A percentile compares a stretch with the other conserved stretches of the same genome.
Evolutionary conservation across 805 yeast genomes (phyloP).

Genomic region (Spathaspora gorwiae): DNA sequence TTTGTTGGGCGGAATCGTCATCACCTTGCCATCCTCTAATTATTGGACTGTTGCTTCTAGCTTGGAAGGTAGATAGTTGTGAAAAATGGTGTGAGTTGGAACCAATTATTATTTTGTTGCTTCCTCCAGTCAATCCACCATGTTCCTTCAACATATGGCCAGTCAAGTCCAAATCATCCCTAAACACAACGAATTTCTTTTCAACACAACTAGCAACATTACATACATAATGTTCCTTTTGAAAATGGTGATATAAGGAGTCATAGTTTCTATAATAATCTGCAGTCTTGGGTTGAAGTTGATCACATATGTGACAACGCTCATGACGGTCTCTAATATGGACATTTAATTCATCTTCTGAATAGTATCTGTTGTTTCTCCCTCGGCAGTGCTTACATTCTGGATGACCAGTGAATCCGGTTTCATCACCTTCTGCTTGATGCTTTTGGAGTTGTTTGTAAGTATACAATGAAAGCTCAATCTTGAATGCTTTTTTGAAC

Average conservation of each 20-base stretch:
- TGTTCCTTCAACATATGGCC: slow-evolving; percentile 88
- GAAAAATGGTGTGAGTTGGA: slow-evolving; percentile 44
- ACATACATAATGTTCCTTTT: slow-evolving; percentile 70
- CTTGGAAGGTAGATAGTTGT: slow-evolving; percentile 56
- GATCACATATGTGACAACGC: slow-evolving; percentile 86
- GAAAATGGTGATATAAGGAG: slow-evolving; percentile 70
- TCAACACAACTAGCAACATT: slow-evolving; percentile 74
- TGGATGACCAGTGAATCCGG: slow-evolving; percentile 88
- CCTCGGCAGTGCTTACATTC: slow-evolving; percentile 75
- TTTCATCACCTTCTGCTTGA: slow-evolving; percentile 65
- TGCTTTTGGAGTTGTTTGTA: slow-evolving; percentile 64
- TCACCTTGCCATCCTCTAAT: slow-evolving; percentile 14
- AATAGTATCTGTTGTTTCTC: slow-evolving; percentile 59
- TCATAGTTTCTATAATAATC: slow-evolving; percentile 74
- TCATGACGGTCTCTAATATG: slow-evolving; percentile 86
- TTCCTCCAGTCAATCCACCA: slow-evolving; percentile 49
- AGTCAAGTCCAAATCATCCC: slow-evolving; percentile 77
- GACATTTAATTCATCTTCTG: slow-evolving; percentile 76
- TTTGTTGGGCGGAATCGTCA: slow-evolving; percentile 21
- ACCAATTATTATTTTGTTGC: slow-evolving; percentile 39
- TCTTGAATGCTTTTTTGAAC: slow-evolving; percentile 72
- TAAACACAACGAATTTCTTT: slow-evolving; percentile 86
- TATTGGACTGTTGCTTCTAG: slow-evolving; percentile 7
- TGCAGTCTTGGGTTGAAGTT: slow-evolving; percentile 52
- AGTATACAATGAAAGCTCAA: slow-evolving; percentile 62